Evolutionary conservation across 1,139 yeast genomes (phyloP).

Genomic region (Groenewaldozyma auringiensis): DNA sequence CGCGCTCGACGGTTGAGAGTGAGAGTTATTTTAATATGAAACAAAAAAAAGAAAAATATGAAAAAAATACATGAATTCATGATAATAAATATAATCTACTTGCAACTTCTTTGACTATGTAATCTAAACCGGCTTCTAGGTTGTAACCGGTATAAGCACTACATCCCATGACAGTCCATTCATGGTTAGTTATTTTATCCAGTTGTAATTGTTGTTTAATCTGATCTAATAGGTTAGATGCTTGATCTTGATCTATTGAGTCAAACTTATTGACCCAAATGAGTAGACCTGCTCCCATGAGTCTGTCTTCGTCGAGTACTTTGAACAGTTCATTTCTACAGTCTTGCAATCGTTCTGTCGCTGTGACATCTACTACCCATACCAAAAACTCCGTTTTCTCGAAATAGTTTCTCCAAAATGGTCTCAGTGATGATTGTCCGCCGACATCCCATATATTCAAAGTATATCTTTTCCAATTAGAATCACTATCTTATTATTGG

Average conservation of each 20-base stretch:
- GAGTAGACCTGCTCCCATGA: slow-evolving; percentile 54
- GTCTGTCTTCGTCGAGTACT: slow-evolving; percentile 57
- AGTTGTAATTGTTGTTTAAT: slow-evolving; percentile 27
- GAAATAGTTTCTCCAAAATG: slow-evolving; percentile 87
- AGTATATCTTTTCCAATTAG: slow-evolving; percentile 37
- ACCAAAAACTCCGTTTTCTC: slow-evolving; percentile 74
- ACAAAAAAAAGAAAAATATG: too few relatives aligned
- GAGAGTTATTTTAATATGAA: too few relatives aligned
- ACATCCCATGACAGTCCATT: slow-evolving; percentile 34
- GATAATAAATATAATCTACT: slow-evolving; percentile 30
- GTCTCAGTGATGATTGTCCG: slow-evolving; percentile 69
- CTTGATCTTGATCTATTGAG: slow-evolving; percentile 38
- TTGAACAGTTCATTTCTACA: slow-evolving; percentile 56
- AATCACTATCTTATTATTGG: slow-evolving; percentile 23
- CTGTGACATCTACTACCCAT: slow-evolving; percentile 86
- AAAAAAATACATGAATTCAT: too few relatives aligned
- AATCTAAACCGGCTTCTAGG: slow-evolving; percentile 40
- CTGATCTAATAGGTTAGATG: slow-evolving; percentile 21
- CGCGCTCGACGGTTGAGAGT: too few relatives aligned
- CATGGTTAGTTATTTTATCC: slow-evolving; percentile 45
- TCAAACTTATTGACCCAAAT: slow-evolving; percentile 40
- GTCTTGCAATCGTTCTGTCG: slow-evolving; percentile 54
- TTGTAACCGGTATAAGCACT: slow-evolving; percentile 56
- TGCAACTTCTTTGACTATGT: slow-evolving; percentile 41
- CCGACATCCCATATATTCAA: slow-evolving; percentile 68